Conservation (phyloP, 1,284 basidiomycete genomes). For the Fomitopsis palustris region DNA sequence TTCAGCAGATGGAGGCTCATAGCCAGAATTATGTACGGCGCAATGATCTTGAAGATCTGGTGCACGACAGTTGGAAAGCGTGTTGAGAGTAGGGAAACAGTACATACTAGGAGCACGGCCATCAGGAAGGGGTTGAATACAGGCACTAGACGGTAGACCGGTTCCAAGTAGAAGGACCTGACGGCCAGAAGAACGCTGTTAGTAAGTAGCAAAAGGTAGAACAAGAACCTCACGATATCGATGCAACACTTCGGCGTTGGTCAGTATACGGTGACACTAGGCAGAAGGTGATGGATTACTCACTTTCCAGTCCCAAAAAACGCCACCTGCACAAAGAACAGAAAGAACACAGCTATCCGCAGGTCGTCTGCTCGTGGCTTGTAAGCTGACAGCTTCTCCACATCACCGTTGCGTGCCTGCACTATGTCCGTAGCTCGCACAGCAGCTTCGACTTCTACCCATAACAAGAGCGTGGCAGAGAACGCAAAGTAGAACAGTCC, state of each 20-base stretch:
- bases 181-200: not conserved
- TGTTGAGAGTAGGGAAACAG: slow-evolving; percentile 12
- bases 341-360: slow-evolving; percentile 76
- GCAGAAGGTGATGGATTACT: slow-evolving; percentile 27
- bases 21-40: slow-evolving; percentile 77
- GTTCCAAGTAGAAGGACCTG: slow-evolving; percentile 86
- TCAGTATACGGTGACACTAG: not conserved
- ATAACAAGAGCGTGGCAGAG: slow-evolving; percentile 58
- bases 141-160: slow-evolving; percentile 86
- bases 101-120: slow-evolving; percentile 63
- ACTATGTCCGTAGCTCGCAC: slow-evolving; percentile 28
- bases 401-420: not conserved
- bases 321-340: slow-evolving; percentile 85
- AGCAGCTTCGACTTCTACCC: slow-evolving; percentile 66
- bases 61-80: not conserved
- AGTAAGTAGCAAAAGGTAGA: not conserved
- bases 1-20: slow-evolving; percentile 68
- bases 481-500: slow-evolving; percentile 79
- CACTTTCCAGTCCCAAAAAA: slow-evolving; percentile 90
- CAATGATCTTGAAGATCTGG: slow-evolving; percentile 81
- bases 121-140: slow-evolving; percentile 88
- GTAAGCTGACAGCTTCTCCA: slow-evolving; percentile 30
- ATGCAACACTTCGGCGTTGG: slow-evolving; percentile 67
- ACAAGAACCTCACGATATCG: slow-evolving; percentile 61
- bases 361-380: slow-evolving; percentile 61